These are phyloP conservation scores for Apiospora kogelbergensis DNA, from an alignment of 2,329 filamentous ascomycete genomes.

Conservation along the genomic window DNA sequence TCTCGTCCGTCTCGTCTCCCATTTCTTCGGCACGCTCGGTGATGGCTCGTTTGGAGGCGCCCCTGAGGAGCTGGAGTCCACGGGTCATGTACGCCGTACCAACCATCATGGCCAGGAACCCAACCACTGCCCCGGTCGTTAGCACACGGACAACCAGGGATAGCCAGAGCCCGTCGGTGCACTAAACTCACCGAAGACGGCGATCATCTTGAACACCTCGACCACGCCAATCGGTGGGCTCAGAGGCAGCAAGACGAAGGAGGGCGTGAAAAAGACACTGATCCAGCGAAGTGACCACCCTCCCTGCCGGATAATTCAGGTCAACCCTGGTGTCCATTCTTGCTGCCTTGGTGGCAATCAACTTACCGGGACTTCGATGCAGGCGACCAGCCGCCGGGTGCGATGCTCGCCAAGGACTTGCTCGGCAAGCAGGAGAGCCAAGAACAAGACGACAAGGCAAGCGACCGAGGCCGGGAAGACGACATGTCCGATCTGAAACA, in stretches of 20 bases:
- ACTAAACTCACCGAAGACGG: conserved; percentile 51
- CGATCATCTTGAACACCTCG: conserved; percentile 60
- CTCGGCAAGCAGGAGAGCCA: not conserved
- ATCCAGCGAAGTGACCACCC: conserved; percentile 60
- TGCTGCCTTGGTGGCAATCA: not conserved
- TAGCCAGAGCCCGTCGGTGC: not conserved
- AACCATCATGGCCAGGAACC: conserved; percentile 53
- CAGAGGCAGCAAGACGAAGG: conserved; percentile 58
- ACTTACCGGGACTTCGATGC: conserved; percentile 54
- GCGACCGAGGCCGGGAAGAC: conserved; percentile 7
- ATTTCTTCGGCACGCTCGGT: conserved; percentile 53
- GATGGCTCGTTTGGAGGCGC: conserved; percentile 51
- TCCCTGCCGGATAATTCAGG: conserved; percentile 38
- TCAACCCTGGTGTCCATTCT: not conserved
- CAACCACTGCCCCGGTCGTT: conserved; percentile 42
- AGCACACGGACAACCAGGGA: not conserved
- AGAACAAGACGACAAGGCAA: conserved; percentile 3
- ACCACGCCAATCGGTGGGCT: conserved; percentile 52
- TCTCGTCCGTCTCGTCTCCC: conserved; percentile 42
- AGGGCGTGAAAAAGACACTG: conserved; percentile 58
- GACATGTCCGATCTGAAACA: not conserved
- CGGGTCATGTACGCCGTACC: conserved; percentile 55
- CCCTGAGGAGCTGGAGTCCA: conserved; percentile 49
- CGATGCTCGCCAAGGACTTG: not conserved
- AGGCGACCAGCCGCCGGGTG: not conserved